Percentiles rank a stretch among this genome's conserved stretches.
These are phyloP conservation scores for Botrytis pseudocinerea DNA, from an alignment of 2,329 filamentous ascomycete genomes.

Conservation along the genomic window DNA sequence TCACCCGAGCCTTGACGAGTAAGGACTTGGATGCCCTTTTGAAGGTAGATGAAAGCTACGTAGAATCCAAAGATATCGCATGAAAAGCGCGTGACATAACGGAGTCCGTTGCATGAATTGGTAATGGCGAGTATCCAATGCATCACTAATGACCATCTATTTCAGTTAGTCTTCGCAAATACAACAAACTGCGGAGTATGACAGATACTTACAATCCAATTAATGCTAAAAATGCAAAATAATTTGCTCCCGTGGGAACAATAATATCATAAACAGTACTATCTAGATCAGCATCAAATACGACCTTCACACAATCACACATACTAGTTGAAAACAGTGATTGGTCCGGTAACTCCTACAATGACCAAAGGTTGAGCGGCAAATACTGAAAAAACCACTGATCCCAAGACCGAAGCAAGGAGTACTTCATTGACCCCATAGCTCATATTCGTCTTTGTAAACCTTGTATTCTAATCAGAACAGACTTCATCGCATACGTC, in stretches of 20 bases:
- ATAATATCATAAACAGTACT: slow-evolving; percentile 92
- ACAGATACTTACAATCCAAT: slow-evolving; percentile 61
- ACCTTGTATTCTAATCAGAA: slow-evolving; percentile 43
- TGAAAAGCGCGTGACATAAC: slow-evolving; percentile 86
- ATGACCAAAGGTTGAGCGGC: slow-evolving; percentile 86
- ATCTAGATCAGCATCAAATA: slow-evolving; percentile 45
- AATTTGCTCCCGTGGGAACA: slow-evolving; percentile 72
- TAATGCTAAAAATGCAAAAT: slow-evolving; percentile 89
- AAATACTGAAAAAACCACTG: slow-evolving; percentile 76
- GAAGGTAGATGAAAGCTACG: slow-evolving; percentile 86
- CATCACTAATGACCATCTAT: slow-evolving; percentile 77
- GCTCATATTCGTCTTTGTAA: slow-evolving; percentile 78
- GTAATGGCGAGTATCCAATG: slow-evolving; percentile 82
- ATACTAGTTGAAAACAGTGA: slow-evolving; percentile 89
- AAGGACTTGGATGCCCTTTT: slow-evolving; percentile 86
- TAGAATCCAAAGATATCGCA: slow-evolving; percentile 96
- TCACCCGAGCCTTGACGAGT: slow-evolving; percentile 66
- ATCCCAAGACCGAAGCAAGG: slow-evolving; percentile 79
- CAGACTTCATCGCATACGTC: not conserved
- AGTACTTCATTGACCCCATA: slow-evolving; percentile 91
- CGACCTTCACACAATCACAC: slow-evolving; percentile 31
- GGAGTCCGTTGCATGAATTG: slow-evolving; percentile 85
- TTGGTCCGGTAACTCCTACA: slow-evolving; percentile 86
- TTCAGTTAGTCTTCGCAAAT: slow-evolving; percentile 28
- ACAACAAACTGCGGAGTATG: not conserved